phyloP scores from a whole-genome alignment of 148 eudicot species.

The Amaranthus hypochondriacus region DNA sequence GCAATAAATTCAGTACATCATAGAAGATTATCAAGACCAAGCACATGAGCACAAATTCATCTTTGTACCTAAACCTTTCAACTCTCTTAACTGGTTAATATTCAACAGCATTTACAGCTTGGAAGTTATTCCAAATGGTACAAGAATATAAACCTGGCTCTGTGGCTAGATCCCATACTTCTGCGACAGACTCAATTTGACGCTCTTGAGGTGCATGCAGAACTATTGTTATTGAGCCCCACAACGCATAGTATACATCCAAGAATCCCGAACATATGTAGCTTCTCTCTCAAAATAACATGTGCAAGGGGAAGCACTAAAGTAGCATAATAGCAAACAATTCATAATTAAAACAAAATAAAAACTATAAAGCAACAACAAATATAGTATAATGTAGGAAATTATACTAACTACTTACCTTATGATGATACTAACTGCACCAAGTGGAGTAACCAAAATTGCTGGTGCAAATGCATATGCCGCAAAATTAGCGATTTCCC shows the following conservation, averaged over 20 bases:
- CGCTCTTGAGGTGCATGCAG: constrained; percentile 92
- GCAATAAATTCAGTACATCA: not conserved
- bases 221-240: constrained; percentile 80
- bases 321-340: constrained; percentile 19
- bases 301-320: constrained; percentile 86
- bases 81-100: not conserved
- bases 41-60: not conserved
- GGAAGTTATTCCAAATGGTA: constrained; percentile 1
- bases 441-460: constrained; percentile 84
- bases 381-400: not conserved
- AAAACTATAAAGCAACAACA: constrained; percentile 1
- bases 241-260: constrained; percentile 83
- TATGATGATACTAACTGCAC: constrained; percentile 88
- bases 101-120: not conserved
- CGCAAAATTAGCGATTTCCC: constrained; percentile 82
- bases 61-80: not conserved
- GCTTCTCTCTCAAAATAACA: constrained; percentile 56
- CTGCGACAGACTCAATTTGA: constrained; percentile 68
- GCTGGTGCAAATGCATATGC: constrained; percentile 96
- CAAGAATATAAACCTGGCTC: constrained; percentile 57
- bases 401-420: constrained; percentile 42
- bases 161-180: constrained; percentile 91
- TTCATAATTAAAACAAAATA: constrained; percentile 12
- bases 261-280: constrained; percentile 70
- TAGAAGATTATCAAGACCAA: not conserved